Conservation (phyloP, 805 yeast genomes). For the Candida vartiovaarae region DNA sequence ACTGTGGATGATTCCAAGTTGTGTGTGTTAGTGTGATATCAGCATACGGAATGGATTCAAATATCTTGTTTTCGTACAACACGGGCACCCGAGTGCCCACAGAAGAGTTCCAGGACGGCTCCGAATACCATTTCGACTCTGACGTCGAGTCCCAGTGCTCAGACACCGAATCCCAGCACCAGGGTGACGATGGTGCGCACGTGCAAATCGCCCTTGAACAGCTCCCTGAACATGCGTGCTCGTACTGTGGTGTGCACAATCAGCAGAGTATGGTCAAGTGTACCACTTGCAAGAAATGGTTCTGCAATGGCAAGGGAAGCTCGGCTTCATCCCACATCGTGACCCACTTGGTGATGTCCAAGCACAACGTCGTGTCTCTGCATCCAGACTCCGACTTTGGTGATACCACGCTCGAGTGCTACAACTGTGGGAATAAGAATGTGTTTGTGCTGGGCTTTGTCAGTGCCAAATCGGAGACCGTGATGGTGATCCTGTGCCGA, state of each 20-base stretch:
- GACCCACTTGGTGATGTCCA: constrained; percentile 74
- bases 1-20: too few species aligned
- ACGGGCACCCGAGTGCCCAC: neutral
- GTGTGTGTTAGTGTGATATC: too few species aligned
- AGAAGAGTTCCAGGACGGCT: neutral
- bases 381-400: constrained; percentile 82
- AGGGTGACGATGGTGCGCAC: neutral
- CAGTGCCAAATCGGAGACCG: constrained; percentile 78
- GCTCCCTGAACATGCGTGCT: constrained; percentile 39
- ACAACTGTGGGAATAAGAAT: constrained; percentile 79
- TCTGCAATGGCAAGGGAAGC: constrained; percentile 67
- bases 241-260: constrained; percentile 70
- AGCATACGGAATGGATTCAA: too few species aligned
- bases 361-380: constrained; percentile 66
- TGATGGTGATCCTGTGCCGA: constrained; percentile 81
- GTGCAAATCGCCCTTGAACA: constrained; percentile 6
- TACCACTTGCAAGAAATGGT: constrained; percentile 75
- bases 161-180: neutral
- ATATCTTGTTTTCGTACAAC: too few species aligned
- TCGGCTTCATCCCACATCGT: constrained; percentile 65
- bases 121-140: constrained; percentile 4
- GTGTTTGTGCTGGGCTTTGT: constrained; percentile 81
- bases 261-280: constrained; percentile 69
- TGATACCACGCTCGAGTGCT: constrained; percentile 83
- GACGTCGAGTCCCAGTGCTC: neutral